Evolutionary conservation across 1,139 yeast species (phyloP).

Genomic region (Yamadazyma atlantica): DNA sequence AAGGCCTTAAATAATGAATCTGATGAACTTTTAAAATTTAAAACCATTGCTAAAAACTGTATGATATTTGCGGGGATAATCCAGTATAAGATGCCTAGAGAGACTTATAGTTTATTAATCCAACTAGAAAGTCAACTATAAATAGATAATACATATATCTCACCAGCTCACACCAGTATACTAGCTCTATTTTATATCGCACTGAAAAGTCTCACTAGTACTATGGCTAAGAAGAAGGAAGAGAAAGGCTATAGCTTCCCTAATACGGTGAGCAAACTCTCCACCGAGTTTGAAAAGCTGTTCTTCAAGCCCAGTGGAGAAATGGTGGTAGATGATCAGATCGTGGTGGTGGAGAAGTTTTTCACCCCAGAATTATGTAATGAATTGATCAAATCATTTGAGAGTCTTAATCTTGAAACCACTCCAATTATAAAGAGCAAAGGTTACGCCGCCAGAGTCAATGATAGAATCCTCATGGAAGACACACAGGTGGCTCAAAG

Average conservation of each 20-base stretch:
- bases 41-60: constrained; percentile 75
- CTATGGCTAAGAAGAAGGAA: constrained; percentile 10
- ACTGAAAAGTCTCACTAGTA: not conserved
- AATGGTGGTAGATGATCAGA: constrained; percentile 37
- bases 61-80: constrained; percentile 96
- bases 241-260: constrained; percentile 25
- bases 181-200: not conserved
- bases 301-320: constrained; percentile 38
- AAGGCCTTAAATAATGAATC: constrained; percentile 53
- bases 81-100: constrained; percentile 93
- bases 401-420: constrained; percentile 38
- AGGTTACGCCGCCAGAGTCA: constrained; percentile 59
- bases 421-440: constrained; percentile 50
- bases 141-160: no score
- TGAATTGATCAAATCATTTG: constrained; percentile 42
- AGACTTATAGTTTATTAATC: constrained; percentile 74
- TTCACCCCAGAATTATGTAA: constrained; percentile 43
- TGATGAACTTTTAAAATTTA: constrained; percentile 54
- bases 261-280: constrained; percentile 21
- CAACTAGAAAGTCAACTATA: constrained; percentile 58
- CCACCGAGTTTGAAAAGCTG: constrained; percentile 20
- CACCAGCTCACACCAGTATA: no score
- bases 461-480: constrained; percentile 49
- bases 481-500: constrained; percentile 40
- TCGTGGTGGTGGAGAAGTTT: constrained; percentile 47